A percentile compares a stretch with the other conserved stretches of the same genome.
Conservation (phyloP, 1,284 basidiomycete species). For the Tilletiopsis washingtonensis region DNA sequence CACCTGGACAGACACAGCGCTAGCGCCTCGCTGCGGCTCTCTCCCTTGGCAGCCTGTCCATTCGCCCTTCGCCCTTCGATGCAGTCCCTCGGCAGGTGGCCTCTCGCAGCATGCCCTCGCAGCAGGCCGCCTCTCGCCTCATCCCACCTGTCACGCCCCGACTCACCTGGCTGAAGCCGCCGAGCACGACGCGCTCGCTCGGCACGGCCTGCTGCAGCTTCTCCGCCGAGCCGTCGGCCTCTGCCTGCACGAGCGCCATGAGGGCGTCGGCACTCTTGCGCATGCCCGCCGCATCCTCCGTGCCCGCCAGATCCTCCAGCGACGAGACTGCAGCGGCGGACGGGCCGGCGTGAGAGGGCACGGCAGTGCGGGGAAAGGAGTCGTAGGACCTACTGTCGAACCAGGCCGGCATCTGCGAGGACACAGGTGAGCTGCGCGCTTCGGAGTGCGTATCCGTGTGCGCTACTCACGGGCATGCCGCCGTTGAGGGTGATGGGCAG, state of each 20-base stretch:
- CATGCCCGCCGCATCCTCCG: slow-evolving; percentile 42
- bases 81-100: too few relatives aligned
- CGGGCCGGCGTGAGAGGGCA: slow-evolving; percentile 4
- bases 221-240: slow-evolving; percentile 31
- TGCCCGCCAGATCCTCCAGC: slow-evolving; percentile 35
- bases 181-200: slow-evolving; percentile 32
- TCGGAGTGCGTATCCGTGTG: too few relatives aligned
- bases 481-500: slow-evolving; percentile 45
- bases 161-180: slow-evolving; percentile 11
- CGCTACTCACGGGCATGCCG: slow-evolving; percentile 27
- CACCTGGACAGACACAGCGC: too few relatives aligned
- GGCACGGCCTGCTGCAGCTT: slow-evolving; percentile 29
- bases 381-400: slow-evolving; percentile 42
- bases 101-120: too few relatives aligned
- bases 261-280: slow-evolving; percentile 30
- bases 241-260: slow-evolving; percentile 35
- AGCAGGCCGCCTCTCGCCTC: too few relatives aligned
- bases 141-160: too few relatives aligned
- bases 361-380: too few relatives aligned
- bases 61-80: too few relatives aligned
- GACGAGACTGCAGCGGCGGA: slow-evolving; percentile 4
- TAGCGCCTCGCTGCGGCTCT: too few relatives aligned
- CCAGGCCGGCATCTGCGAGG: slow-evolving; percentile 38
- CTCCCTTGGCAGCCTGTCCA: too few relatives aligned
- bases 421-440: background rate